These are phyloP conservation scores for Amaranthus tricolor DNA, from an alignment of 179 eudicot genomes.

Conservation along the genomic window DNA sequence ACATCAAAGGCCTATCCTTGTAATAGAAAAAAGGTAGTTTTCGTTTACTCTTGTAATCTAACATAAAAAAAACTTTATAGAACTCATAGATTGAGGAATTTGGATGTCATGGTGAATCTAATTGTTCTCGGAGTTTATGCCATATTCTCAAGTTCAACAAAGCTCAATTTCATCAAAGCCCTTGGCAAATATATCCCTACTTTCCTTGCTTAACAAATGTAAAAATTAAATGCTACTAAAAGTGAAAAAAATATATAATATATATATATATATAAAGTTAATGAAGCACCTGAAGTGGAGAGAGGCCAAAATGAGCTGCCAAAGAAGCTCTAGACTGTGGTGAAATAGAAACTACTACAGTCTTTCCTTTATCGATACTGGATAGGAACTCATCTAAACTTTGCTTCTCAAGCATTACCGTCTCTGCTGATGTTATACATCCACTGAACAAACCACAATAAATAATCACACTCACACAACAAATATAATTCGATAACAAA, in stretches of 20 bases:
- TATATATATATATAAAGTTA: too few relatives aligned
- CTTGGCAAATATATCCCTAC: background rate
- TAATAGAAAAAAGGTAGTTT: too few relatives aligned
- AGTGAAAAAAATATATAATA: background rate
- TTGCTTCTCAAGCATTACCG: conserved; percentile 99
- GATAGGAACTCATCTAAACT: conserved; percentile 89
- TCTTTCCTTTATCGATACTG: conserved; percentile 58
- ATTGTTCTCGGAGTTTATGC: background rate
- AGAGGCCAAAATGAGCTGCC: conserved; percentile 81
- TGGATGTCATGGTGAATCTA: background rate
- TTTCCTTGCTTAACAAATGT: background rate
- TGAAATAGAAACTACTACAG: conserved; percentile 82
- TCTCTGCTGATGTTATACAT: conserved; percentile 95
- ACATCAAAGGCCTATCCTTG: too few relatives aligned
- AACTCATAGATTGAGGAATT: background rate
- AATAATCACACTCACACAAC: background rate
- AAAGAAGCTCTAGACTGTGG: conserved; percentile 98
- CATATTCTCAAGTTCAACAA: background rate
- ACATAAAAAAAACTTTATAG: background rate
- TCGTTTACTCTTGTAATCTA: too few relatives aligned
- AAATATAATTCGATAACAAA: background rate
- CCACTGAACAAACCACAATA: conserved; percentile 59
- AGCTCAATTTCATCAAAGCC: background rate
- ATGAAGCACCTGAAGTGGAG: conserved; percentile 68
- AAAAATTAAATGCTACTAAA: background rate